Percentiles rank a stretch among this genome's conserved stretches.
Evolutionary conservation across 495 filamentous ascomycete genomes (phyloP).

Genomic region (Talaromyces borbonicus): DNA sequence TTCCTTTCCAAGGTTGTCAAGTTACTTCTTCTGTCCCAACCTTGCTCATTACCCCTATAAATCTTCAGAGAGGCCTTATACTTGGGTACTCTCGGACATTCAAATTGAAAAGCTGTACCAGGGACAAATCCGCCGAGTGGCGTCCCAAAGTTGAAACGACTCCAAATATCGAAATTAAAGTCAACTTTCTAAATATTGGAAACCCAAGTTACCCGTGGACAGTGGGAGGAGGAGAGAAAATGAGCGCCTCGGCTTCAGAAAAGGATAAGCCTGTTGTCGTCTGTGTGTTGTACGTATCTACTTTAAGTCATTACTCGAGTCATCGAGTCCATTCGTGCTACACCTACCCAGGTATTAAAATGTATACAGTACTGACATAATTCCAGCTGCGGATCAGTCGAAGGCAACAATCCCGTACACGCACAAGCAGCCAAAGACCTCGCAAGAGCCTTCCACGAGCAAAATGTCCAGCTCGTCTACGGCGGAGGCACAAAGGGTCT

Average conservation of each 20-base stretch:
- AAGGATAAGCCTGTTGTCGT: constrained; percentile 48
- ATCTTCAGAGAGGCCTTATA: no score
- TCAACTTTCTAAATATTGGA: neutral
- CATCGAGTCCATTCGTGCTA: no score
- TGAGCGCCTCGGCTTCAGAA: neutral
- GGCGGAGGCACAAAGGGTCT: constrained; percentile 89
- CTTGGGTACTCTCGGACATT: no score
- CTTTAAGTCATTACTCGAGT: no score
- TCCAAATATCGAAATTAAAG: no score
- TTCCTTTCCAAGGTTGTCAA: no score
- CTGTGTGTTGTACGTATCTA: constrained; percentile 73
- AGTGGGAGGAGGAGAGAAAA: neutral
- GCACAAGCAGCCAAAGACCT: constrained; percentile 69
- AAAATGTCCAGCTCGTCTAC: constrained; percentile 77
- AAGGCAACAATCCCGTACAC: constrained; percentile 60
- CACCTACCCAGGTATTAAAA: constrained; percentile 1
- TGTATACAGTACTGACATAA: constrained; percentile 9
- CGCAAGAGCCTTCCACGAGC: constrained; percentile 58
- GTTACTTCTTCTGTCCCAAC: no score
- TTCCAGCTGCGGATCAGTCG: constrained; percentile 60
- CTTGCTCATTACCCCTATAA: no score
- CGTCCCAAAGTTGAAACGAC: no score
- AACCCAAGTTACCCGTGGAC: no score
- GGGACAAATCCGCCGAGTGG: no score
- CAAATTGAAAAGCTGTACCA: no score